Base-by-base conservation (phyloP, 2,329 filamentous ascomycete genomes). In the Phyllosticta citribraziliensis region DNA sequence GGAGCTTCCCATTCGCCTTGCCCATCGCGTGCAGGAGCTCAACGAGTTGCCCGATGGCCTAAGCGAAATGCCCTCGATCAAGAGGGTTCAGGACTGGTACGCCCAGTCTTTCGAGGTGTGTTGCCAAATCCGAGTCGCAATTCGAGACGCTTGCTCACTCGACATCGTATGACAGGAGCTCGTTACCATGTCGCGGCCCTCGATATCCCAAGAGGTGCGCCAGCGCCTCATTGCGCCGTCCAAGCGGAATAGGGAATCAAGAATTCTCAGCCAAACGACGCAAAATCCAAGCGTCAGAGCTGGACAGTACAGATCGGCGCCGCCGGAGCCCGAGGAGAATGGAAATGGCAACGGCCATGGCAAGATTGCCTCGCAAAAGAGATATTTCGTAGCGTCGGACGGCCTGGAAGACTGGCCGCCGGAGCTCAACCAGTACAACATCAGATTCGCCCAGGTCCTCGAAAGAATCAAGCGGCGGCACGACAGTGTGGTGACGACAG, bases 101-200 rank as follows among this genome's bases (percentile, higher is more conserved):
- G 94, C 93, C 65, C 94, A 99, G 79, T 99, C 94, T 57, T 99
- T 99, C 71, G 94, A 99, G 85, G 92, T 96, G 83, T 68, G 83
- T 73, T 30, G 55, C 14, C 27, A n/a, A 9, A 27, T n/a, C 19
- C 33, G 6, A n/a, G n/a, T 47, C 17, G 40, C 12, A 11, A 30
- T 17, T 20, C 51, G 27, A 30, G 1, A 30, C 27, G 27, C 27
- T 30, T 30, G 27, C 27, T 52, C 71, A 67, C 72, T 69, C 70
- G 57, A 61, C 58, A 20, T 58, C 27, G 55, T 57, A 68, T 67
- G 64, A 62, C 67, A 93, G 91, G 94, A 99, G 82, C 95, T 99
- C 75, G 97, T 92, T 66, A 86, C 84, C 61, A 81, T 99, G 5
- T 84, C 88, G 63, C 85, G 89, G 70, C 94, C 94, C 61, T 82